Percentiles rank a stretch among this genome's conserved stretches.
phyloP scores from a whole-genome alignment of 371 early-diverging fungal species.

The Mortierella sp. region DNA sequence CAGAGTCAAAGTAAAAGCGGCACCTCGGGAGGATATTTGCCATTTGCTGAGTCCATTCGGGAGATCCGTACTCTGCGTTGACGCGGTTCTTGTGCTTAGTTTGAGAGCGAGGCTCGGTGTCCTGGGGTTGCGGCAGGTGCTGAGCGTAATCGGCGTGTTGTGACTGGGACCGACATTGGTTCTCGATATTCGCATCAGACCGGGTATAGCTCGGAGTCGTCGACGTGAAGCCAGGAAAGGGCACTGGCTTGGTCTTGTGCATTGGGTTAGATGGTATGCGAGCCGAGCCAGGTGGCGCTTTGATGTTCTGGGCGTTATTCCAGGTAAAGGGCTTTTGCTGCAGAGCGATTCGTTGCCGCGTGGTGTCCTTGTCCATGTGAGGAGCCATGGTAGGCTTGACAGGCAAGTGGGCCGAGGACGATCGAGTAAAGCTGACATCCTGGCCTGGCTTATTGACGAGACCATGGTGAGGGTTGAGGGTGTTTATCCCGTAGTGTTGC shows the following conservation, averaged over 20 bases:
- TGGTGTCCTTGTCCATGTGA: conserved; percentile 16
- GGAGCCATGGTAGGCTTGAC: neutral
- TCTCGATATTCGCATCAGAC: conserved; percentile 1
- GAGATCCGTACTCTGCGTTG: conserved; percentile 16
- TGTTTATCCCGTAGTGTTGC: neutral
- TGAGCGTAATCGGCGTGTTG: neutral
- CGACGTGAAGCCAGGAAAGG: neutral
- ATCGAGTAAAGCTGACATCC: conserved; percentile 8
- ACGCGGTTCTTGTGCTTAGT: neutral
- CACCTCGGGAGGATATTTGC: conserved; percentile 13
- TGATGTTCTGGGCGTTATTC: neutral
- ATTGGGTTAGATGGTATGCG: neutral
- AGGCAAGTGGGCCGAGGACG: neutral
- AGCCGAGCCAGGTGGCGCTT: neutral
- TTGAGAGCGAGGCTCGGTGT: conserved; percentile 11
- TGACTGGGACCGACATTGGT: neutral
- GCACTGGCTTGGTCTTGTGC: conserved; percentile 11
- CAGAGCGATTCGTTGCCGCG: conserved; percentile 26
- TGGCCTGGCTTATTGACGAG: conserved; percentile 18
- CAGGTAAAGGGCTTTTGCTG: conserved; percentile 24
- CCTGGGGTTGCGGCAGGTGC: neutral
- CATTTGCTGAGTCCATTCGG: conserved; percentile 29
- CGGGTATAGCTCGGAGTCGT: neutral
- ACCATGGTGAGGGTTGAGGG: neutral
- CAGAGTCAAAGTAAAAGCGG: conserved; percentile 40